phyloP scores from a whole-genome alignment of 2,329 filamentous ascomycete species.

The Hymenoscyphus albidus region DNA sequence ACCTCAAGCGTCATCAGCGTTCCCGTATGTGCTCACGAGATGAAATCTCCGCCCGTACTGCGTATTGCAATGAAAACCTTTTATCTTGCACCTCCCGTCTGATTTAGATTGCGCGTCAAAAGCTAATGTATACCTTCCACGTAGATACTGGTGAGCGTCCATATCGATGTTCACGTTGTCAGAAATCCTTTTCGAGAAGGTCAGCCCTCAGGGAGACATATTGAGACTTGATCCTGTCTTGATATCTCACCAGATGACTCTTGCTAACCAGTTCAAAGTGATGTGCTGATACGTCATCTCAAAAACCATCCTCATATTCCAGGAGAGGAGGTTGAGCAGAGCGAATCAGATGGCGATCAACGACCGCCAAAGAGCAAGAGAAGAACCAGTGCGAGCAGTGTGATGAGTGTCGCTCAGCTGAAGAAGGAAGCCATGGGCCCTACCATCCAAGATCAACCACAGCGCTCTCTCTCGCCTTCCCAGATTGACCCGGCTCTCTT shows the following conservation, averaged over 20 bases:
- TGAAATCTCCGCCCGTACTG: not conserved
- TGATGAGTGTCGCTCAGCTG: conserved; percentile 1
- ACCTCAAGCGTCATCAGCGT: conserved; percentile 52
- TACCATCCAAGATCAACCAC: conserved; percentile 2
- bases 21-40: conserved; percentile 43
- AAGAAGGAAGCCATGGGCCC: conserved; percentile 6
- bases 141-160: conserved; percentile 52
- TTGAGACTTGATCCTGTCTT: conserved; percentile 37
- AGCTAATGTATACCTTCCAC: conserved; percentile 17
- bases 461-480: conserved; percentile 18
- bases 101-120: not conserved
- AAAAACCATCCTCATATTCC: conserved; percentile 26
- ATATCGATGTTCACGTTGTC: conserved; percentile 50
- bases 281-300: conserved; percentile 28
- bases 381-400: conserved; percentile 13
- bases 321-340: conserved; percentile 22
- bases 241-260: not conserved
- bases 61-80: not conserved
- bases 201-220: conserved; percentile 29
- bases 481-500: conserved; percentile 26
- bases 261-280: conserved; percentile 20
- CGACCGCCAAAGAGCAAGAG: conserved; percentile 16
- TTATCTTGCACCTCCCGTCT: not conserved
- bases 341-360: conserved; percentile 20
- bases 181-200: conserved; percentile 53